Conservation (phyloP, 495 filamentous ascomycete genomes). For the Annulohypoxylon maeteangense region DNA sequence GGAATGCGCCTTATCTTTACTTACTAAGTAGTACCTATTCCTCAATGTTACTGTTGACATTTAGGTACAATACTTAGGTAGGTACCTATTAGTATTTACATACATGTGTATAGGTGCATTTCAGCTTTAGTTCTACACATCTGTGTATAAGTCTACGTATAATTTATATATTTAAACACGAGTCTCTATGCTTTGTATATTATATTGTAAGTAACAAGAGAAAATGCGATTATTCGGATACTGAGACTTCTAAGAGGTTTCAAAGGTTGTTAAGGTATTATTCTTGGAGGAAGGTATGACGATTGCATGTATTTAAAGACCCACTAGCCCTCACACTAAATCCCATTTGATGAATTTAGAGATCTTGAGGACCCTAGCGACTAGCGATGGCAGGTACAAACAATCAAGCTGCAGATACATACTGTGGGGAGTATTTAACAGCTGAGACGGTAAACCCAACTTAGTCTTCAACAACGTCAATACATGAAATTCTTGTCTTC, state of each 20-base stretch:
- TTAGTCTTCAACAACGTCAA: neutral
- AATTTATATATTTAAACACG: too few relatives aligned
- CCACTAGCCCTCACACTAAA: neutral
- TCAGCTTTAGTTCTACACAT: too few relatives aligned
- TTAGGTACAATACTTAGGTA: neutral
- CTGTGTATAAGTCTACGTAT: too few relatives aligned
- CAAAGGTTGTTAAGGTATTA: neutral
- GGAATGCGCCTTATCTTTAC: neutral
- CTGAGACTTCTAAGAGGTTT: neutral
- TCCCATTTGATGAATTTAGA: conserved; percentile 15
- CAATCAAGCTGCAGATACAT: neutral
- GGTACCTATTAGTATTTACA: neutral
- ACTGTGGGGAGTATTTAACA: neutral
- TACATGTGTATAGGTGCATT: neutral
- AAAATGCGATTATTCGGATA: neutral
- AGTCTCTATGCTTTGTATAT: too few relatives aligned
- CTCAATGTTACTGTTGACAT: neutral
- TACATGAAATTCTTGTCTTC: neutral
- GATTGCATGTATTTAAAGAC: neutral
- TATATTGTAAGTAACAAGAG: neutral
- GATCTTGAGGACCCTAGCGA: neutral
- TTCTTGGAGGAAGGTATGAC: neutral
- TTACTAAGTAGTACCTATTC: neutral
- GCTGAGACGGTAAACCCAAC: neutral
- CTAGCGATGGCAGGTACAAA: neutral